phyloP scores from a whole-genome alignment of 352 stramenopile species.

The Globisporangium takayamanum region DNA sequence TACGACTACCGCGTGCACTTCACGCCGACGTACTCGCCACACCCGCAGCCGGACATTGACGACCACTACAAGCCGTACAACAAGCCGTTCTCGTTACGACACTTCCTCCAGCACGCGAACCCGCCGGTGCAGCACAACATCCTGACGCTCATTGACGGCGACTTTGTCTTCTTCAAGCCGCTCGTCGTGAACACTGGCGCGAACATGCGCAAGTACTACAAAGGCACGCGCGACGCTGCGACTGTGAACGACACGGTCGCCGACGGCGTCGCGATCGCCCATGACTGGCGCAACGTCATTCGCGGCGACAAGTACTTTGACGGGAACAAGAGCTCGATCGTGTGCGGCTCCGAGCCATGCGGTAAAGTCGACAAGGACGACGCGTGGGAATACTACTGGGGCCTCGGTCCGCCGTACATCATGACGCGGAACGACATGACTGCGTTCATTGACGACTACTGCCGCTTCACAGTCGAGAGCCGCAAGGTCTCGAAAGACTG shows the following conservation, averaged over 20 bases:
- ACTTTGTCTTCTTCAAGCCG: slow-evolving; percentile 17
- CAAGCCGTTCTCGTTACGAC: slow-evolving; percentile 43
- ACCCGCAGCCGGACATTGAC: slow-evolving; percentile 28
- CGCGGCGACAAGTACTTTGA: slow-evolving; percentile 4
- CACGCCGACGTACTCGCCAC: slow-evolving; percentile 35
- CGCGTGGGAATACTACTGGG: slow-evolving; percentile 19
- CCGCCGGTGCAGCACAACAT: slow-evolving; percentile 31
- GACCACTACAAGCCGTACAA: slow-evolving; percentile 50
- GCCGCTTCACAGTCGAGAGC: slow-evolving; percentile 13
- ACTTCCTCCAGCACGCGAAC: slow-evolving; percentile 41
- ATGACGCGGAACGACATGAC: slow-evolving; percentile 25
- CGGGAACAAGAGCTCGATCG: slow-evolving; percentile 3
- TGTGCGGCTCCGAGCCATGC: slow-evolving; percentile 16
- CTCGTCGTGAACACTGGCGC: slow-evolving; percentile 24
- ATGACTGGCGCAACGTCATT: slow-evolving; percentile 17
- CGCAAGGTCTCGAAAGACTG: slow-evolving; percentile 17
- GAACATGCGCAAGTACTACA: slow-evolving; percentile 18
- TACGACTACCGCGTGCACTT: slow-evolving; percentile 51
- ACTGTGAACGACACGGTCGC: slow-evolving; percentile 14
- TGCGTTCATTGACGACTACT: slow-evolving; percentile 24
- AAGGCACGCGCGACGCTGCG: slow-evolving; percentile 9
- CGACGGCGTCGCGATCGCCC: slow-evolving; percentile 19
- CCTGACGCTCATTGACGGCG: slow-evolving; percentile 10
- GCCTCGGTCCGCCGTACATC: slow-evolving; percentile 26
- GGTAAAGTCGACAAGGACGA: slow-evolving; percentile 9